phyloP scores from a whole-genome alignment of 257 asterid species.

The Capsicum rhomboideum region DNA sequence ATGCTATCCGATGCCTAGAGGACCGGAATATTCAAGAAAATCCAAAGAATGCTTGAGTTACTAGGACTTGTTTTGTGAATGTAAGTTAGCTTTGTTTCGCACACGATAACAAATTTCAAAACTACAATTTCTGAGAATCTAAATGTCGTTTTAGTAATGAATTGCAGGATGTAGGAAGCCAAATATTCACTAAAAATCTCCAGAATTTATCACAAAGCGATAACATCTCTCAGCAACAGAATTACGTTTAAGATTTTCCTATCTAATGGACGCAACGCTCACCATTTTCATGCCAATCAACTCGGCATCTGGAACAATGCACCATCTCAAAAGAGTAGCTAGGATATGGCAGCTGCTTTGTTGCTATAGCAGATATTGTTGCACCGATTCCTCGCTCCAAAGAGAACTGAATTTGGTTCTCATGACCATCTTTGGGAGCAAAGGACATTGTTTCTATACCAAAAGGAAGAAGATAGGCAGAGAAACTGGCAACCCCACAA shows the following conservation, averaged over 20 bases:
- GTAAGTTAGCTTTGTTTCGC: neutral
- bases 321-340: conserved; percentile 84
- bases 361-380: conserved; percentile 72
- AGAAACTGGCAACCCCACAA: conserved; percentile 96
- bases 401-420: conserved; percentile 93
- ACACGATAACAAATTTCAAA: neutral
- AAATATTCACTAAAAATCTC: neutral
- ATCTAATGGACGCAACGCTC: conserved; percentile 8
- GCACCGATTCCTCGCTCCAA: conserved; percentile 90
- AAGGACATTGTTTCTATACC: conserved; percentile 80
- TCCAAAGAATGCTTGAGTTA: neutral
- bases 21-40: neutral
- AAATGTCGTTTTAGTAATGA: neutral
- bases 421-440: conserved; percentile 95
- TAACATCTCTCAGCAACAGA: neutral
- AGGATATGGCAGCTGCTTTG: conserved; percentile 85
- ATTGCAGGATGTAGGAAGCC: neutral
- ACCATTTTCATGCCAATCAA: conserved; percentile 90
- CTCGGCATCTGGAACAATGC: conserved; percentile 93
- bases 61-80: neutral
- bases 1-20: neutral
- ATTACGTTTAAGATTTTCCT: neutral
- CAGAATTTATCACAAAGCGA: neutral
- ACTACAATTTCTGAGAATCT: neutral
- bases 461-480: conserved; percentile 82